These are phyloP conservation scores for Aspergillus sp. DNA, from an alignment of 2,329 filamentous ascomycete genomes.

Conservation along the genomic window DNA sequence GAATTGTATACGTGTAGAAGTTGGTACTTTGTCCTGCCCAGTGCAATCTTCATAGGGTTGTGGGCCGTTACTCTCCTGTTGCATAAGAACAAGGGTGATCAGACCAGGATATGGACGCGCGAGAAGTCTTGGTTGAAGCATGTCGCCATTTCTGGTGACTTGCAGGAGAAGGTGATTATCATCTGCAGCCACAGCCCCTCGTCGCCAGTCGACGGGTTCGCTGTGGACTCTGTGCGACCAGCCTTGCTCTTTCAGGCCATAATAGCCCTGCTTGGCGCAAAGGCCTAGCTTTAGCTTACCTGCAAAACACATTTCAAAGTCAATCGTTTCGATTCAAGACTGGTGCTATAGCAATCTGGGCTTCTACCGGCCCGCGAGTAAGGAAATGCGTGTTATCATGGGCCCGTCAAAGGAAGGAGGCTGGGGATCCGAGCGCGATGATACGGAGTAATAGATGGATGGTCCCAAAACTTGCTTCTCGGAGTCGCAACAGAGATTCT, in stretches of 20 bases:
- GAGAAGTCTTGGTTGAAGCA: slow-evolving; percentile 20
- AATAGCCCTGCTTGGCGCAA: slow-evolving; percentile 8
- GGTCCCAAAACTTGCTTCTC: background rate
- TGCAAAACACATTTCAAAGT: slow-evolving; percentile 10
- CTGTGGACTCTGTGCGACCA: slow-evolving; percentile 8
- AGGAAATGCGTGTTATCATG: slow-evolving; percentile 3
- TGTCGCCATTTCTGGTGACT: slow-evolving; percentile 25
- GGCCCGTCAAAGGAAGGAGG: background rate
- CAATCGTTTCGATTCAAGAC: background rate
- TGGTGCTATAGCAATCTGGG: background rate
- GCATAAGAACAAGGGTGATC: slow-evolving; percentile 4
- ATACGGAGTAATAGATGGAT: background rate
- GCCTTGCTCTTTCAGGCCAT: background rate
- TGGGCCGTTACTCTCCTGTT: background rate
- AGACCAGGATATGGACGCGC: slow-evolving; percentile 3
- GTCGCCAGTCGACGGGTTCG: slow-evolving; percentile 11
- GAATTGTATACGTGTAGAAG: background rate
- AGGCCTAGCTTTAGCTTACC: slow-evolving; percentile 14
- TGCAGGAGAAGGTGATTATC: slow-evolving; percentile 26
- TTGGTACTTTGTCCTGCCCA: background rate
- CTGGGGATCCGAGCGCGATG: slow-evolving; percentile 1
- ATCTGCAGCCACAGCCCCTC: slow-evolving; percentile 27
- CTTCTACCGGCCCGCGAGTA: background rate
- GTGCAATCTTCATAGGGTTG: background rate
- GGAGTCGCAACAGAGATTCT: background rate